Evolutionary conservation across 140 eudicot genomes (phyloP).

Genomic region (Flaveria floridana): DNA sequence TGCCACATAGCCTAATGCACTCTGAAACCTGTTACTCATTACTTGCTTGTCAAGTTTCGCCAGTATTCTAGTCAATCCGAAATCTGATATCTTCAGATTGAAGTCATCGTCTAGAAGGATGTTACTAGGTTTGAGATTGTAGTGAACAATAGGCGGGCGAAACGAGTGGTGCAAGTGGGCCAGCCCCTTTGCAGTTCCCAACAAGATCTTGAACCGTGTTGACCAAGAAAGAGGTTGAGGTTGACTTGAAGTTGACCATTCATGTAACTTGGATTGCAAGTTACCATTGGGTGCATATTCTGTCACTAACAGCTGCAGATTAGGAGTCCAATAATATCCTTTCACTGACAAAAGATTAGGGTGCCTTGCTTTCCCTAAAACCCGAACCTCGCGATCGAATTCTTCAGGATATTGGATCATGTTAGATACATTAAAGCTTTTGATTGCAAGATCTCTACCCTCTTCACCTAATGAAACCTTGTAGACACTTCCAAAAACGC

Average conservation of each 20-base stretch:
- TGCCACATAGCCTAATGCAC: conserved; percentile 81
- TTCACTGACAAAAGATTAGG: conserved; percentile 62
- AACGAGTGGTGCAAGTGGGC: conserved; percentile 88
- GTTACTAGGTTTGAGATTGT: conserved; percentile 80
- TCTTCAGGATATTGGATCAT: conserved; percentile 72
- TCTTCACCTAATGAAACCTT: conserved; percentile 63
- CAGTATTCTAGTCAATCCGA: conserved; percentile 66
- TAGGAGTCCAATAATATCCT: conserved; percentile 98
- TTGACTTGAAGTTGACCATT: conserved; percentile 42
- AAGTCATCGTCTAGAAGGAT: conserved; percentile 68
- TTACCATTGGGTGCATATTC: conserved; percentile 71
- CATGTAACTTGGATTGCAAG: conserved; percentile 64
- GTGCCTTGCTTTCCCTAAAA: conserved; percentile 75
- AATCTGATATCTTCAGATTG: conserved; percentile 67
- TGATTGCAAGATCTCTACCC: conserved; percentile 59
- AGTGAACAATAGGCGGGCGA: conserved; percentile 83
- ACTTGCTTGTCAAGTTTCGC: conserved; percentile 66
- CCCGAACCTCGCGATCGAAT: conserved; percentile 73
- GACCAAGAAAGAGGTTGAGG: conserved; percentile 81
- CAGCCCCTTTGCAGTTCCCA: conserved; percentile 87
- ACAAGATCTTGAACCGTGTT: conserved; percentile 60
- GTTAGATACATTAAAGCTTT: conserved; percentile 64
- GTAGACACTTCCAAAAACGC: conserved; percentile 75
- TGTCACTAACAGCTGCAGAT: conserved; percentile 71
- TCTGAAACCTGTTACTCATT: conserved; percentile 60